Base-by-base conservation (phyloP, 164 flowering plant genomes). In the Magnolia sinica region DNA sequence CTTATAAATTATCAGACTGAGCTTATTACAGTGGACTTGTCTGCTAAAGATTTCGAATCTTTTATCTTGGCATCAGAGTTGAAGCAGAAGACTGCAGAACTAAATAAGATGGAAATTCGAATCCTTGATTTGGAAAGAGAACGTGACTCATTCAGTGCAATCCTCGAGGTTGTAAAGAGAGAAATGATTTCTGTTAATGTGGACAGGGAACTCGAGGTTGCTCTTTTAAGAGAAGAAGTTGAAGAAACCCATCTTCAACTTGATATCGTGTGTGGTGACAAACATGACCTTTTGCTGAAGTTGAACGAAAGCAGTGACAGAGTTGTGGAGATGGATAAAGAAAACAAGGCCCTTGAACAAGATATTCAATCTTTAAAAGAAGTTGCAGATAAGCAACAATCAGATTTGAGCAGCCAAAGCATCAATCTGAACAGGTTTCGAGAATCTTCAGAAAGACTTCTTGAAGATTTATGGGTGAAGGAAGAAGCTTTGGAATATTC, bases 1-100 rank as follows among this genome's bases (percentile, higher is more conserved):
- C 74, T 76, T 49, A 63, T 86, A 19, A 77, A 78, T 64, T 75
- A 82, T 79, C 84, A 84, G 80, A 77, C 83, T 61, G 96, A 92
- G 52, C 13, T 70, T 72, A 76, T 87, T n/a, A 29, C 83, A 73
- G 52, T 79, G 1, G 80, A 88, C 7, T 76, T 84, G 64, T 79
- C 74, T 64, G 78, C 87, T 31, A 94, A 88, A 85, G 94, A 91
- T 27, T 52, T 92, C 79, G 91, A 91, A 76, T 81, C 83, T 51
- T 75, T 88, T 65, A 68, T 90, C 72, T 74, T 91, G 79, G 83
- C 85, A 73, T 86, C 88, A 72, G 86, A 85, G 80, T 73, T 92
- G 63, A 78, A 83, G 55, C 68, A 78, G 76, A 68, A 63, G 61
- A 61, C 10, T 59, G 51, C n/a, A 14, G 73, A 55, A 73, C 22